Evolutionary conservation across 2,329 filamentous ascomycete species (phyloP).

Genomic region (Nemania serpens): DNA sequence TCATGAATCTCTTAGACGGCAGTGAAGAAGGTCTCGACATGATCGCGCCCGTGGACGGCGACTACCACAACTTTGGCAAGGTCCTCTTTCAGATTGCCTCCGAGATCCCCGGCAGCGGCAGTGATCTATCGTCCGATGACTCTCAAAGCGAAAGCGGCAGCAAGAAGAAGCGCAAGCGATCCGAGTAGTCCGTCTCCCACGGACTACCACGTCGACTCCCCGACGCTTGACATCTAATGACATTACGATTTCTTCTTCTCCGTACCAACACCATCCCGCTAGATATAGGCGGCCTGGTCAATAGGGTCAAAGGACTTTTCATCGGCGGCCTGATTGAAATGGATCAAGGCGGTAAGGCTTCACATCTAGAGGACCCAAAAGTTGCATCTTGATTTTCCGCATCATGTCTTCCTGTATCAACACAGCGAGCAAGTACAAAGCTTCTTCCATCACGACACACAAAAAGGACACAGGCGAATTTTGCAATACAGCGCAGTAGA

Average conservation of each 20-base stretch:
- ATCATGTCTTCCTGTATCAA: constrained; percentile 51
- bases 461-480: constrained; percentile 33
- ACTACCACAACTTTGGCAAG: constrained; percentile 71
- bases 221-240: constrained; percentile 46
- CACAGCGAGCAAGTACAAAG: constrained; percentile 42
- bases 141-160: constrained; percentile 50
- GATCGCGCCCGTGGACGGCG: constrained; percentile 57
- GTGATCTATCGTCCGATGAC: constrained; percentile 61
- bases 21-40: constrained; percentile 57
- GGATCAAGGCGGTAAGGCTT: constrained; percentile 31
- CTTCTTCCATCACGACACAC: constrained; percentile 42
- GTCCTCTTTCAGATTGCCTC: constrained; percentile 82
- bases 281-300: constrained; percentile 40
- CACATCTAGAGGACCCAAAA: constrained; percentile 45
- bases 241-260: constrained; percentile 46
- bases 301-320: constrained; percentile 35
- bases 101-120: constrained; percentile 69
- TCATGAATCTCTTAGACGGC: constrained; percentile 85
- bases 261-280: constrained; percentile 36
- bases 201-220: constrained; percentile 37
- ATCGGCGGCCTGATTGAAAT: constrained; percentile 27
- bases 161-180: constrained; percentile 82
- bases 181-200: constrained; percentile 54
- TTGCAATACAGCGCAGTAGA: constrained; percentile 26
- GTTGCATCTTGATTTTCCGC: constrained; percentile 45